Base-by-base conservation (phyloP, 2,329 filamentous ascomycete species). In the Coniochaeta prunicola region DNA sequence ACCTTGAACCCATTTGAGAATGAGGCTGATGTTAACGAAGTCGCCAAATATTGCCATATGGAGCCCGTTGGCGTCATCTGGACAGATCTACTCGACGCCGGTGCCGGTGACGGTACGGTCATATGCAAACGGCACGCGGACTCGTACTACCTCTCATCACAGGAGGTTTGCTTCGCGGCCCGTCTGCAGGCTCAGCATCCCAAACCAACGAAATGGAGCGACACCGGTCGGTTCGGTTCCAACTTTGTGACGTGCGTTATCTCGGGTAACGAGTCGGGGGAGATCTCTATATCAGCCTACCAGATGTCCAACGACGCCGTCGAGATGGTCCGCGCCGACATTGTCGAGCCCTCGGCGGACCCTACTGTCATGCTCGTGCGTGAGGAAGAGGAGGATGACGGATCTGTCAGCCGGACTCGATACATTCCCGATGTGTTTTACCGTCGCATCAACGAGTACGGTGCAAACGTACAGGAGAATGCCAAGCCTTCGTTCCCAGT, bases 391-490 rank as follows among this genome's bases (percentile, higher is more conserved):
- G 92, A 97, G 66, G 89, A 92, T 57, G 88, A 92, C 63, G 85
- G 78, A 65, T 85, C 77, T 58, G 78, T 74, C 56, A 88, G 82
- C 70, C 86, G 85, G 59, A 87, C 88, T 26, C 84, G 92, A 66
- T 99, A 99, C 70, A 96, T 99, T 24, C 94, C 94, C 0, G 94
- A 99, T 69, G 93, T 99, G 4, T 99, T 97, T 75, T 99, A 96
- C 76, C 86, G 93, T 62, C 87, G 85, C 65, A 91, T 96, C 73
- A 99, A 99, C 73, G 93, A 99, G 72, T 96, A 99, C 70, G 92
- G 92, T 34, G 91, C 89, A 63, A 96, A 93, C 66, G 94, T 97
- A 8, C 94, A 97, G 71, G 91, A 97, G 73, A 97, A 96, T 67
- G 94, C 94, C 26, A 97, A 97, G 71, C 94, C 94, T 0, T 87